A percentile compares a stretch with the other conserved stretches of the same genome.
Conservation (phyloP, 1,284 basidiomycete species). For the Pseudozyma hubeiensis region DNA sequence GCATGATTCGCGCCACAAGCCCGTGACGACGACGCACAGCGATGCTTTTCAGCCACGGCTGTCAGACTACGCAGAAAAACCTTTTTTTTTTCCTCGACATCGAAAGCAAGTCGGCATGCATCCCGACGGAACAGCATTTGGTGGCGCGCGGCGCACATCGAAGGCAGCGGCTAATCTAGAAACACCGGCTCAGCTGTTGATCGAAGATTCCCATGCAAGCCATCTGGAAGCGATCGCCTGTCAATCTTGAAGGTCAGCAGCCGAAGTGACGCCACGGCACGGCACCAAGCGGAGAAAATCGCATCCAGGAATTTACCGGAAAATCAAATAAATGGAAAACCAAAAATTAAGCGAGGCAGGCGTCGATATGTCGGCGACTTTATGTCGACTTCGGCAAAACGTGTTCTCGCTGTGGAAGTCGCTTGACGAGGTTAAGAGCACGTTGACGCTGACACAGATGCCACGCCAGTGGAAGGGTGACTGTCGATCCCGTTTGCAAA, state of each 20-base stretch:
- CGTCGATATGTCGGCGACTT: not conserved
- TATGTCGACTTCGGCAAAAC: not conserved
- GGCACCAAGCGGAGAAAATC: not conserved
- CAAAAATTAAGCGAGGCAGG: not conserved
- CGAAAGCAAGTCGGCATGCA: not conserved
- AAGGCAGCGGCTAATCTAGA: too few relatives aligned
- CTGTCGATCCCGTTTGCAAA: not conserved
- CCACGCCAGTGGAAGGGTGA: not conserved
- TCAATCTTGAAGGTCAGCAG: not conserved
- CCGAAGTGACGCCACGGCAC: not conserved
- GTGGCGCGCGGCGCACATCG: too few relatives aligned
- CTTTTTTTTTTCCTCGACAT: not conserved
- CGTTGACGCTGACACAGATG: not conserved
- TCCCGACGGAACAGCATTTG: not conserved
- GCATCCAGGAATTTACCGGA: not conserved
- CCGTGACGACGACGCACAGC: not conserved
- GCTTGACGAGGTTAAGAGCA: not conserved
- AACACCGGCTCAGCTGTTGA: not conserved
- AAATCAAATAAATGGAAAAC: not conserved
- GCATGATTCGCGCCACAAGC: not conserved
- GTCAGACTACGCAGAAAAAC: not conserved
- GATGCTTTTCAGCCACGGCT: not conserved
- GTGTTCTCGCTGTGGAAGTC: too few relatives aligned
- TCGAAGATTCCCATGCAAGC: conserved; percentile 4
- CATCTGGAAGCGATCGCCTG: conserved; percentile 5